Base-by-base conservation (phyloP, 805 yeast species). In the Cyberlindnera maclurae region DNA sequence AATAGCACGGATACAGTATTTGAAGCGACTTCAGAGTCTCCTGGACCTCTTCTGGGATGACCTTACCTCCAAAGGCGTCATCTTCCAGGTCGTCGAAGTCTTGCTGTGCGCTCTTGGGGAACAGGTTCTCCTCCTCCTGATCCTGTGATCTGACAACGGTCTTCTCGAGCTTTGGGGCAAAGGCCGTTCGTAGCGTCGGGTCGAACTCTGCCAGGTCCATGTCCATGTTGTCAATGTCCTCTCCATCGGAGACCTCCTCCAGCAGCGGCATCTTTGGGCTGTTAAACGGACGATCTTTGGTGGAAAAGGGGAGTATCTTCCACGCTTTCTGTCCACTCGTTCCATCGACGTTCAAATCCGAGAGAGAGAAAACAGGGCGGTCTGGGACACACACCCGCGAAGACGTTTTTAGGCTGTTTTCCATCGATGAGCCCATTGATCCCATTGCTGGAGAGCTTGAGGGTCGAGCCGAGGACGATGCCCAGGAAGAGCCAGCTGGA, bases 141-240 rank as follows among this genome's bases (percentile, higher is more conserved):
- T 75, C 85, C 49, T 77, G 82, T 13, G 85, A 78, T 54, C 84
- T 68, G 8, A 71, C 74, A 15, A 81, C 67, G 1, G 67, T 60
- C 28, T 86, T 82, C 45, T 71, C 70, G 16, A 79, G 73, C 49
- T 72, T 68, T 35, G 88, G 87, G 1, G 89, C 89, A 16, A 82
- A 62, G 7, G 90, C 84, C 0, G 90, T 80, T 31, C 60, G 70
- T 45, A 82, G 62, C 29, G 63, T 59, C 17, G 81, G 88, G 60
- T 88, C 97, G 46, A 87, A 82, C 64, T 90, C 94, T 4, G 95
- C 94, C 20, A 89, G 68, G 62, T 89, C 96, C 84, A 86, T 82
- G 52, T 90, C 96, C 78, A 87, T 69, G 64, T 88, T 80, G 56
- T 89, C 97, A 62, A 90, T 78, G 51, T 82, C 89, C 47, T 85